These are phyloP conservation scores for Fusarium denticulatum DNA, from an alignment of 2,329 filamentous ascomycete genomes.

Conservation along the genomic window DNA sequence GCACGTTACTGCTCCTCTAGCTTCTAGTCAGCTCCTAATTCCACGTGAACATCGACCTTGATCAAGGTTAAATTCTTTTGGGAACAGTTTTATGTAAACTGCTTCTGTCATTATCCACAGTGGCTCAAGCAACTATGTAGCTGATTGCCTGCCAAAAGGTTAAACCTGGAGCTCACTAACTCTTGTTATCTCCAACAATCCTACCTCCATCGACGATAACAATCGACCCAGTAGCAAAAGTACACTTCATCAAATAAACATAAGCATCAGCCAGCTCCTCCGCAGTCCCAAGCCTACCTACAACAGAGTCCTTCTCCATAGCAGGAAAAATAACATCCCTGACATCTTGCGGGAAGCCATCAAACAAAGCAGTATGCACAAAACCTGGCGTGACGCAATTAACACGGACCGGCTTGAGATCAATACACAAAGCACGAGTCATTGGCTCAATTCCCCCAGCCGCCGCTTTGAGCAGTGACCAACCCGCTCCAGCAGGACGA, in stretches of 20 bases:
- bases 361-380: neutral
- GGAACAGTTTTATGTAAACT: neutral
- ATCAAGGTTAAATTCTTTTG: too few species aligned
- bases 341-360: neutral
- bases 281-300: neutral
- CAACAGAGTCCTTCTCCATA: neutral
- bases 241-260: slow-evolving; percentile 2
- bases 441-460: neutral
- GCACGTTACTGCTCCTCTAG: neutral
- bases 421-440: neutral
- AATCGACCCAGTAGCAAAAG: neutral
- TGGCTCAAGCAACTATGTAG: neutral
- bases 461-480: accelerated
- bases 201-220: neutral
- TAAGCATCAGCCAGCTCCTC: neutral
- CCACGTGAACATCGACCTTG: neutral
- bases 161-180: neutral
- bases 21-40: neutral
- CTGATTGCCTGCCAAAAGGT: accelerated
- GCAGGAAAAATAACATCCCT: neutral
- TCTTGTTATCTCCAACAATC: neutral
- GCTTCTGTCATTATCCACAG: too few species aligned
- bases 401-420: neutral
- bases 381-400: neutral
- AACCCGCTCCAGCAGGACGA: neutral